Conservation (phyloP, 116 monocot species). For the Phalaenopsis hybrid region DNA sequence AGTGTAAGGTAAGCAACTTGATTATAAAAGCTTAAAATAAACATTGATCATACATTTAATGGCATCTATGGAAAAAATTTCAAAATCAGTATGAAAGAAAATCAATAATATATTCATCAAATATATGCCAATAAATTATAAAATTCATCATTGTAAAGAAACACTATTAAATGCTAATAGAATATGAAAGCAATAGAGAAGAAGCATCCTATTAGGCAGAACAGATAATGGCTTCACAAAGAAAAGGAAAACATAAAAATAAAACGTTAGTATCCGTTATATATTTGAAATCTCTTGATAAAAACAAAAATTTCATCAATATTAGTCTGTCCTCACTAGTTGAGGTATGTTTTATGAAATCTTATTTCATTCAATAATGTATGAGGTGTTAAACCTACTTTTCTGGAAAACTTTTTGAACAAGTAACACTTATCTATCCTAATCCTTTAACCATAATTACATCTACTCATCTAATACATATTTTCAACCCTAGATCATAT, state of each 20-base stretch:
- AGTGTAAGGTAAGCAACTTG: no score
- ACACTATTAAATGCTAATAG: no score
- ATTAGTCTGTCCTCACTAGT: not conserved
- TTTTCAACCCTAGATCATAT: not conserved
- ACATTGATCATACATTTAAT: no score
- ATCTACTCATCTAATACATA: not conserved
- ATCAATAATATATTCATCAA: no score
- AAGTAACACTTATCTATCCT: not conserved
- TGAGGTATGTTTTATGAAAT: not conserved
- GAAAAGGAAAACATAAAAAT: not conserved
- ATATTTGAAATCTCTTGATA: not conserved
- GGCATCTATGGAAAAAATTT: no score
- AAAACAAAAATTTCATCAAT: not conserved
- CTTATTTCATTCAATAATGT: constrained; percentile 1
- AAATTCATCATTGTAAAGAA: no score
- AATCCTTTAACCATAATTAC: not conserved
- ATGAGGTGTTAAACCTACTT: not conserved
- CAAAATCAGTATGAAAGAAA: no score
- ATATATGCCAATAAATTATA: no score
- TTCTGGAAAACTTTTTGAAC: not conserved
- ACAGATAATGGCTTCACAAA: not conserved
- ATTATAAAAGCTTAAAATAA: no score
- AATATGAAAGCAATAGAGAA: no score
- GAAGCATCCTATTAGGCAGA: not conserved
- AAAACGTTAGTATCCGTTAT: not conserved